phyloP scores from a whole-genome alignment of 768 basidiomycete species.

The Candolleomyces efflorescens region DNA sequence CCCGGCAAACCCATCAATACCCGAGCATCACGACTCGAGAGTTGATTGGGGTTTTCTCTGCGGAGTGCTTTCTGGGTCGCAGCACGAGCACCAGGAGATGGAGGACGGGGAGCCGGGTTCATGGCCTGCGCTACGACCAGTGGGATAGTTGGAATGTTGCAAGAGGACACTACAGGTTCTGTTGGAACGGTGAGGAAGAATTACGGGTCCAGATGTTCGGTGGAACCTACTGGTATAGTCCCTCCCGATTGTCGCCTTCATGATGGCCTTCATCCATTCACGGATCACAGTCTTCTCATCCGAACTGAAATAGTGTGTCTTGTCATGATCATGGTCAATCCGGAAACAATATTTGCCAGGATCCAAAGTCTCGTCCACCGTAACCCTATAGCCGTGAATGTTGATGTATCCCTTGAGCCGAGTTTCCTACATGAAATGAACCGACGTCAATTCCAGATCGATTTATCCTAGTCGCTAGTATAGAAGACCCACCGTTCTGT shows the following conservation, averaged over 20 bases:
- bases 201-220: conserved; percentile 9
- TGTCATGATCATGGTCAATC: conserved; percentile 84
- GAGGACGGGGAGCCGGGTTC: conserved; percentile 93
- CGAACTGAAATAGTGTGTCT: conserved; percentile 87
- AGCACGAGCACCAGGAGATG: conserved; percentile 82
- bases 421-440: conserved; percentile 56
- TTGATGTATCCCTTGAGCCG: conserved; percentile 97
- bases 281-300: conserved; percentile 80
- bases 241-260: conserved; percentile 96
- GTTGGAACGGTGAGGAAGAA: background rate
- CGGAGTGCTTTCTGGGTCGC: conserved; percentile 86
- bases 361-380: conserved; percentile 87
- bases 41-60: conserved; percentile 78
- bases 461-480: background rate
- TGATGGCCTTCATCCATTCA: conserved; percentile 99
- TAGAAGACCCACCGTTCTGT: conserved; percentile 41
- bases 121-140: conserved; percentile 93
- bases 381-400: conserved; percentile 86
- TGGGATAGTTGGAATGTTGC: conserved; percentile 95
- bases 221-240: conserved; percentile 78
- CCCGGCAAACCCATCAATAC: conserved; percentile 62
- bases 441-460: background rate
- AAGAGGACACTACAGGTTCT: conserved; percentile 95
- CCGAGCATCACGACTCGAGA: conserved; percentile 76
- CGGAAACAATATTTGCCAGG: conserved; percentile 95